These are phyloP conservation scores for Chrysopogon serrulatus DNA, from an alignment of 176 grass and related monocot genomes.

Conservation along the genomic window DNA sequence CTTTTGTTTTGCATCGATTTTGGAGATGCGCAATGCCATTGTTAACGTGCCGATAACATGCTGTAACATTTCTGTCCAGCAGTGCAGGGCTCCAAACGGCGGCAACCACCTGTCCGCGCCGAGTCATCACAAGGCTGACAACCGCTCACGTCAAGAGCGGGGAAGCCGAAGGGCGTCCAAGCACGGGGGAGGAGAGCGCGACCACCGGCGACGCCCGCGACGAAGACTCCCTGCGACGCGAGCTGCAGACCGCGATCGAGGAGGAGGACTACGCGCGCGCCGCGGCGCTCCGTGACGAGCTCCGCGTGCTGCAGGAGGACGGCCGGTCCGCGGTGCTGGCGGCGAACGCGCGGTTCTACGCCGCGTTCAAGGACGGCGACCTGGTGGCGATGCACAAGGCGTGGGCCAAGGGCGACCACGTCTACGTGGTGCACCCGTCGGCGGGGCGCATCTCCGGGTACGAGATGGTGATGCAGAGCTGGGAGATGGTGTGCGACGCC, in stretches of 20 bases:
- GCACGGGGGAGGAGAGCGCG: conserved; percentile 27
- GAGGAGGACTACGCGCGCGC: conserved; percentile 77
- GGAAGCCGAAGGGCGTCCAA: conserved; percentile 58
- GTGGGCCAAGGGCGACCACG: conserved; percentile 78
- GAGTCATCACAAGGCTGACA: not conserved
- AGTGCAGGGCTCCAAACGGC: conserved; percentile 40
- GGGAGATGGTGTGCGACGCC: conserved; percentile 72
- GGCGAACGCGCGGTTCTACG: conserved; percentile 63
- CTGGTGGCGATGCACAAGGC: conserved; percentile 47
- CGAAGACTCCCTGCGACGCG: conserved; percentile 50
- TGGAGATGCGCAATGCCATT: not conserved
- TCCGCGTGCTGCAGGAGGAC: conserved; percentile 62
- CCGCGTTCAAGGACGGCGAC: conserved; percentile 75
- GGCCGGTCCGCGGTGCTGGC: conserved; percentile 48
- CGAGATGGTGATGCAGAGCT: conserved; percentile 88
- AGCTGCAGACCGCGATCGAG: conserved; percentile 51
- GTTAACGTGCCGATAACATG: not conserved
- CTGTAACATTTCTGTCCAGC: not conserved
- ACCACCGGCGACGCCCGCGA: not conserved
- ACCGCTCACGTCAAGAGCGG: conserved; percentile 52
- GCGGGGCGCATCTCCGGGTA: conserved; percentile 59
- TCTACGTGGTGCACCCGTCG: conserved; percentile 75
- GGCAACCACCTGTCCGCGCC: not conserved
- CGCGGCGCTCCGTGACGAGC: conserved; percentile 50
- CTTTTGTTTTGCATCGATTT: not conserved